phyloP scores from a whole-genome alignment of 1,139 yeast genomes.

The Oligophagozyma castellii region DNA sequence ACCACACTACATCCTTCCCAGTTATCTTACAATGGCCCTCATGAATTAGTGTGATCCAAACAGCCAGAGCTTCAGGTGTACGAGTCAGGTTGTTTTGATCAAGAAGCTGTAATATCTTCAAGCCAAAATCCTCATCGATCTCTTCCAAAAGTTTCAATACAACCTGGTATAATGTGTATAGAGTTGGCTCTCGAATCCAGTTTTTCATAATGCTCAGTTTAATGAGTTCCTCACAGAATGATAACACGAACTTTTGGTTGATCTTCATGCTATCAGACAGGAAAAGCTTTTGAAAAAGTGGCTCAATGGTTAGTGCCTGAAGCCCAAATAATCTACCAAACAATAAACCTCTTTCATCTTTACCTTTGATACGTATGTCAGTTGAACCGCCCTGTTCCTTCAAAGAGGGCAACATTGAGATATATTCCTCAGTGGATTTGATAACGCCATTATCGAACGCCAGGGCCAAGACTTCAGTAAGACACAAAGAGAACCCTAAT shows the following conservation, averaged over 20 bases:
- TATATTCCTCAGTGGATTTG: conserved; percentile 15
- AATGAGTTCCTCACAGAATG: conserved; percentile 36
- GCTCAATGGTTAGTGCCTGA: conserved; percentile 56
- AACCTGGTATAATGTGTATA: conserved; percentile 54
- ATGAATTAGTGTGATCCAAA: conserved; percentile 39
- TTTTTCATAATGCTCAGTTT: conserved; percentile 51
- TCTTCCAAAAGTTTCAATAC: conserved; percentile 24
- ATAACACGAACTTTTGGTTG: conserved; percentile 12
- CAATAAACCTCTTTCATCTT: conserved; percentile 64
- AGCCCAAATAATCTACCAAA: conserved; percentile 83
- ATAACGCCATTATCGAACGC: conserved; percentile 22
- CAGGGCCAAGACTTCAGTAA: conserved; percentile 54
- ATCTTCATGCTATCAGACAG: conserved; percentile 18
- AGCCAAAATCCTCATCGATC: conserved; percentile 21
- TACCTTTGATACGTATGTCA: conserved; percentile 44
- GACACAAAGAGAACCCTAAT: conserved; percentile 78
- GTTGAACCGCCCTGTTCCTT: conserved; percentile 28
- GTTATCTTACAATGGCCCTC: too few relatives aligned
- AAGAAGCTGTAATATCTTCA: conserved; percentile 28
- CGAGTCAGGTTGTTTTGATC: conserved; percentile 43
- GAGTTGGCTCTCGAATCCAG: conserved; percentile 78
- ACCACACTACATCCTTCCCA: conserved; percentile 7
- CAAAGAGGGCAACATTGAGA: conserved; percentile 33
- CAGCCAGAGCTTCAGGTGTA: conserved; percentile 71
- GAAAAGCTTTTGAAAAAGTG: conserved; percentile 26